Conservation (phyloP, 2,329 filamentous ascomycete species). For the Emmonsia crescens region DNA sequence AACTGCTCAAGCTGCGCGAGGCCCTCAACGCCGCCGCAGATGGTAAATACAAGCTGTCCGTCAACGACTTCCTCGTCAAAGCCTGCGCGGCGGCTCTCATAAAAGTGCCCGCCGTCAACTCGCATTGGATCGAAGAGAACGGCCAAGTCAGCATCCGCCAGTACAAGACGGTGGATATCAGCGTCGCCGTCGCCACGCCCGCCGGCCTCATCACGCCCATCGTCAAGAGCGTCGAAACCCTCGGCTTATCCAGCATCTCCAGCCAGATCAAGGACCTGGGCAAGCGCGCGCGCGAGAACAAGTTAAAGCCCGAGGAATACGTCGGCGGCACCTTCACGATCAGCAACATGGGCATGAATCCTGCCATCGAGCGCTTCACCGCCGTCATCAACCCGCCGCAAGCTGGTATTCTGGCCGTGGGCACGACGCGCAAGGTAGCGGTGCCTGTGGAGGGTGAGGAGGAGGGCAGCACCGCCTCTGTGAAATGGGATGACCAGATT, state of each 20-base stretch:
- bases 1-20: conserved; percentile 91
- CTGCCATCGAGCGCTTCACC: conserved; percentile 90
- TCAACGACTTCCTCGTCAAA: conserved; percentile 99
- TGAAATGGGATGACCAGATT: conserved; percentile 97
- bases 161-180: conserved; percentile 87
- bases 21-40: conserved; percentile 81
- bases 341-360: conserved; percentile 99
- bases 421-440: conserved; percentile 91
- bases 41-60: conserved; percentile 97
- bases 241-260: conserved; percentile 82
- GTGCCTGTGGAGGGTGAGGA: conserved; percentile 77
- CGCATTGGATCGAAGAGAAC: conserved; percentile 73
- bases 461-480: conserved; percentile 44
- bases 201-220: conserved; percentile 95
- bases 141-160: conserved; percentile 75
- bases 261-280: conserved; percentile 87
- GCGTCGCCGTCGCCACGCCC: conserved; percentile 88
- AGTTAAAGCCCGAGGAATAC: conserved; percentile 99
- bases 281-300: conserved; percentile 90
- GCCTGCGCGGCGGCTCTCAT: conserved; percentile 76
- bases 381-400: conserved; percentile 99
- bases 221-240: conserved; percentile 75
- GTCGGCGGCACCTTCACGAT: conserved; percentile 98
- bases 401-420: conserved; percentile 87
- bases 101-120: conserved; percentile 94